These are phyloP conservation scores for Pythium folliculosum DNA, from an alignment of 352 stramenopile species.

Conservation along the genomic window DNA sequence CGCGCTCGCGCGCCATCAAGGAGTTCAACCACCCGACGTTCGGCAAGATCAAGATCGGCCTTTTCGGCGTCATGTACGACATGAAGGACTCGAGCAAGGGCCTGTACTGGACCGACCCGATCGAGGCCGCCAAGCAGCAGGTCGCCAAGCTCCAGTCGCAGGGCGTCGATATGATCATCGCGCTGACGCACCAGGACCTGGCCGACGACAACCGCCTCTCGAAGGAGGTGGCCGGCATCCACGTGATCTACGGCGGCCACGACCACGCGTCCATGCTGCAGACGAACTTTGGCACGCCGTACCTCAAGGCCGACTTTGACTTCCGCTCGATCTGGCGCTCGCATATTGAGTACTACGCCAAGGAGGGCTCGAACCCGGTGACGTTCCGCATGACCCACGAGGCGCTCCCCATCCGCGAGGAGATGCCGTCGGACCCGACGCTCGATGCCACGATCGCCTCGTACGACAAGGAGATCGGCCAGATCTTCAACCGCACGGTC, in stretches of 20 bases:
- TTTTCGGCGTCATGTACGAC: constrained; percentile 83
- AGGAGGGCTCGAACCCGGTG: constrained; percentile 29
- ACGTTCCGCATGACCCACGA: constrained; percentile 54
- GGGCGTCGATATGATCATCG: constrained; percentile 73
- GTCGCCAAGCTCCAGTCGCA: constrained; percentile 42
- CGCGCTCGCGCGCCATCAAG: constrained; percentile 50
- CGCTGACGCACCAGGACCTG: constrained; percentile 68
- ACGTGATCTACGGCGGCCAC: constrained; percentile 73
- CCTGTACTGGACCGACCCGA: constrained; percentile 66
- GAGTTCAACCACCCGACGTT: constrained; percentile 40
- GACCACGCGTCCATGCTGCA: constrained; percentile 78
- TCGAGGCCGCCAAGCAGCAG: constrained; percentile 53
- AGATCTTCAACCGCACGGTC: constrained; percentile 46
- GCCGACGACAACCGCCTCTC: constrained; percentile 74
- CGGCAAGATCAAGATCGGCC: constrained; percentile 55
- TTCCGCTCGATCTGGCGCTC: constrained; percentile 72
- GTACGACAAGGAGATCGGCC: constrained; percentile 45
- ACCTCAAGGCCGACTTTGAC: constrained; percentile 74
- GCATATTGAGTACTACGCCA: constrained; percentile 58
- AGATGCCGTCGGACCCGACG: constrained; percentile 48
- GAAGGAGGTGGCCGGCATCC: constrained; percentile 59
- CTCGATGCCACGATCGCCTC: constrained; percentile 55
- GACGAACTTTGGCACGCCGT: constrained; percentile 69
- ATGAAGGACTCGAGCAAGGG: constrained; percentile 67
- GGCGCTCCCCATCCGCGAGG: constrained; percentile 55